Evolutionary conservation across 768 basidiomycete species (phyloP), one percentile per base, ranked within the genome.

Genomic region (Phaeotremella skinneri): DNA sequence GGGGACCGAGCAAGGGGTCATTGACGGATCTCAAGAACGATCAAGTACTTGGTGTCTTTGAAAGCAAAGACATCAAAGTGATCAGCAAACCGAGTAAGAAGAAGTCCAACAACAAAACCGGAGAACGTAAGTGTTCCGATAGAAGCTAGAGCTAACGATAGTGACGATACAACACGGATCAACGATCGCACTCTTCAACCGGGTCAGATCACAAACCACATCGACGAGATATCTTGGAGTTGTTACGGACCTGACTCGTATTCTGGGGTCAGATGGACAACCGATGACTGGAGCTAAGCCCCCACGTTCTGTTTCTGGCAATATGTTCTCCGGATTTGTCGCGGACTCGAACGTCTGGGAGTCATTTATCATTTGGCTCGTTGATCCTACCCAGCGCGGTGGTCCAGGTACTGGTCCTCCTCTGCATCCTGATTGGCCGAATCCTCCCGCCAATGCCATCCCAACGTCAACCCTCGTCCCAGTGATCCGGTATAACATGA

Each of bases 11-110:
- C 25, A 49, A 62, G 56, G 58, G 55, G 2, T 62, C 57, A 16
- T 17, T 61, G 55, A 31, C 39, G 49, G 88, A 90, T 51, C 87
- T 89, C 59, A 87, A 89, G 73, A 84, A 85, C 57, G 89, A 91
- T 73, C 83, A 87, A 37, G 81, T 91, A 32, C 85, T 97, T 66
- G 93, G 93, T 21, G 83, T 85, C 20, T 97, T 97, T 80, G 87
- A 89, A 43, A 90, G 89, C 65, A 87, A 88, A 47, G 86, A 92
- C n/a, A 97, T 98, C 82, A 93, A 92, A 78, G 90, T 98, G 70
- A 97, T 98, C 79, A 91, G 89, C 79, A 98, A 97, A 78, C 94
- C 94, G 3, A 91, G 89, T 80, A 96, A 97, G 82, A 96, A 96
- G 83, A 83, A 91, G 68, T 88, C 91, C 78, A 90, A 87, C 73